Conservation (phyloP, 495 filamentous ascomycete species). For the Thermothielavioides terrestris region DNA sequence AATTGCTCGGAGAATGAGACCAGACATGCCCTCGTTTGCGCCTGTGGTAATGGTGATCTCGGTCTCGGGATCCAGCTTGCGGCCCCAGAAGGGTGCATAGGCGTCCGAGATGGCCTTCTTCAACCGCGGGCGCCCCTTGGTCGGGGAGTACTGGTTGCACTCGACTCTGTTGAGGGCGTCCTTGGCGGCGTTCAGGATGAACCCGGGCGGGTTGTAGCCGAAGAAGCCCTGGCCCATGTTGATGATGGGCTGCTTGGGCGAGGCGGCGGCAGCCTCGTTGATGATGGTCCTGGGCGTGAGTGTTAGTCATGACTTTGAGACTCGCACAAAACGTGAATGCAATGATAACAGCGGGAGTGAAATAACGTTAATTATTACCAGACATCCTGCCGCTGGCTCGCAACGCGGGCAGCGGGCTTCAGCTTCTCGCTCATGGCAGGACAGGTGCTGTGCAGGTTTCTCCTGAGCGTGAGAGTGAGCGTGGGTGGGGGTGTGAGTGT, state of each 20-base stretch:
- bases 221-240: conserved; percentile 98
- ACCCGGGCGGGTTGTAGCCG: conserved; percentile 91
- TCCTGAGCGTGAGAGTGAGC: not conserved
- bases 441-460: conserved; percentile 19
- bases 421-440: conserved; percentile 33
- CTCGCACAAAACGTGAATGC: not conserved
- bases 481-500: too few species aligned
- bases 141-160: conserved; percentile 97
- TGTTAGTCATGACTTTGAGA: not conserved
- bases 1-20: too few species aligned
- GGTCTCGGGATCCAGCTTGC: conserved; percentile 71
- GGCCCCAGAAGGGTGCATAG: conserved; percentile 78
- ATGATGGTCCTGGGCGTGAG: conserved; percentile 65
- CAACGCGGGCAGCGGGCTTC: conserved; percentile 68
- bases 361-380: conserved; percentile 54
- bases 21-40: conserved; percentile 71
- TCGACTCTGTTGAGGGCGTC: conserved; percentile 84
- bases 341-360: not conserved
- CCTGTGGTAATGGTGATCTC: conserved; percentile 94
- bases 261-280: conserved; percentile 79
- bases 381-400: conserved; percentile 81
- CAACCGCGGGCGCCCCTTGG: conserved; percentile 80
- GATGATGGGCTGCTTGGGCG: conserved; percentile 81
- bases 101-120: conserved; percentile 86
- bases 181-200: conserved; percentile 87